Base-by-base conservation (phyloP, 2,329 filamentous ascomycete genomes). In the Cyphellophora europaea region DNA sequence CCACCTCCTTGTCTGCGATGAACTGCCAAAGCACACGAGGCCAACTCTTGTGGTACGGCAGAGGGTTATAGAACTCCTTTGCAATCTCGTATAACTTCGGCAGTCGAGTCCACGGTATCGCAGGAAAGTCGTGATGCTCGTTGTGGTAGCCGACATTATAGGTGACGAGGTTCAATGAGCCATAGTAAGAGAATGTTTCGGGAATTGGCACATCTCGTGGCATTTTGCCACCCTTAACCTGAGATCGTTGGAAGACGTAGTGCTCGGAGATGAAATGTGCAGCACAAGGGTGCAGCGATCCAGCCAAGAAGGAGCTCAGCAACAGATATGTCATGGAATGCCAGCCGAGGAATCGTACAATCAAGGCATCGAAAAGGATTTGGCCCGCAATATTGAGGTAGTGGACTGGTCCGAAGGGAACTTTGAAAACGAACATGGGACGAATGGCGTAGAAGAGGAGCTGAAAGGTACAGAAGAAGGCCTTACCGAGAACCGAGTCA, bases 251-350 rank as follows among this genome's bases (percentile, higher is more conserved):
- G 48, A 66, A 88, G 47, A 89, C 82, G 63, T 89, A 89, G 63
- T 98, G 91, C 66, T 98, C 91, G 38, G 91, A 88, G 60, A 98
- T 98, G 69, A 98, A 98, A 65, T 98, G 91, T 29, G 86, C 91
- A 0, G 91, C 91, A 40, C 89, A 85, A 3, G 91, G 91, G 63
- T 98, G 91, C 19, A 98, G 72, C 30, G 82, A 89, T 21, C 91
- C 91, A 2, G 91, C 91, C 3, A 98, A 73, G 70, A 98, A 96
- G 33, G 84, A 91, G 53, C 82, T 91, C 48, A 93, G 65, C 34
- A 98, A 67, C 27, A 98, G 67, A 67, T 98, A 98, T 45, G 77
- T 72, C 30, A 96, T 55, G 0, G 85, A 72, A 46, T 79, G 72
- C 36, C 66, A 53, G 30, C 79, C 79, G 38, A 74, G 69, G 33